Base-by-base conservation (phyloP, 139 green algal genomes). In the Chlorella vulgaris region DNA sequence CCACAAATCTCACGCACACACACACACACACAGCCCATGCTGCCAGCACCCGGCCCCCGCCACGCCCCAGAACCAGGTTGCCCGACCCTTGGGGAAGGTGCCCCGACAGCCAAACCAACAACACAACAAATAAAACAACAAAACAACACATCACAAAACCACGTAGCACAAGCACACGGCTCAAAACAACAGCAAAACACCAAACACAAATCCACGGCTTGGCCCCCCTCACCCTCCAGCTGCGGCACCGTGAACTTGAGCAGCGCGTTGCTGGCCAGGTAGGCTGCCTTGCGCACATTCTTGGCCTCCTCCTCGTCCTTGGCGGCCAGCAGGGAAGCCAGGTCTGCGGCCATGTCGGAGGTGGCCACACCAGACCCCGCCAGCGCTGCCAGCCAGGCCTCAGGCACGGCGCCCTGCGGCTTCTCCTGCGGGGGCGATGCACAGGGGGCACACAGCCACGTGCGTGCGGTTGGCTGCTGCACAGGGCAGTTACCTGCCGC, bases 261-360 rank as follows among this genome's bases (percentile, higher is more conserved):
- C 85, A 96, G 89, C 22, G 87, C 88, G 38, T 87, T 87, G 58
- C 81, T 89, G 1, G 86, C 89, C 63, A 98, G 89, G 63, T 94
- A 92, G 3, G 93, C 93, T 2, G 96, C 94, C 81, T 98, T 98
- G 83, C 95, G 96, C 7, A 95, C 81, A 39, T 95, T 95, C 7
- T 89, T 85, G 18, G 94, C 73, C 88, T 99, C 95, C 0, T 83
- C 83, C 0, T 90, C 79, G 70, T 98, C 96, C 87, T 98, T 99
- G 35, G 78, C 40, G 0, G 88, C 80, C 65, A 99, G 79, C 65
- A 98, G 73, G 40, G 91, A 79, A 0, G 86, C 91, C 42, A 98
- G 63, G 4, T 78, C 93, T 13, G 65, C 51, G 4, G 78, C 67
- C 4, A 90, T 82, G 80, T 95, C 91, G 15, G 81, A 70, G 15